Percentiles rank a stretch among this genome's conserved stretches.
Evolutionary conservation across 2,329 filamentous ascomycete genomes (phyloP).

Genomic region (Claviceps capensis): DNA sequence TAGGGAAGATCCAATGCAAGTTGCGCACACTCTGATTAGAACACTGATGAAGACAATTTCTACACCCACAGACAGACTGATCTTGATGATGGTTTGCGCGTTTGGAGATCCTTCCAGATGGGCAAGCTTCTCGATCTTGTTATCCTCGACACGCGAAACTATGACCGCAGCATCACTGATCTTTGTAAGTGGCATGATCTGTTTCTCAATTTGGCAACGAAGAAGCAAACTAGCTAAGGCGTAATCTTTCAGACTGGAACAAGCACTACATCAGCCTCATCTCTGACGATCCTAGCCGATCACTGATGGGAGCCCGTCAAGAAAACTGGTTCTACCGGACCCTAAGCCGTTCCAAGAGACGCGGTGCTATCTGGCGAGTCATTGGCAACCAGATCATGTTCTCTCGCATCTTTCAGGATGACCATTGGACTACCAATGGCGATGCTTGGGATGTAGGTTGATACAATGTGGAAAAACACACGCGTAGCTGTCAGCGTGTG

Average conservation of each 20-base stretch:
- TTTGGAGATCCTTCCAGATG: conserved; percentile 54
- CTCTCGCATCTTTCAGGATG: conserved; percentile 31
- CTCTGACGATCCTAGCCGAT: conserved; percentile 50
- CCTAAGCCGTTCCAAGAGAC: conserved; percentile 41
- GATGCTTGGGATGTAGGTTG: conserved; percentile 22
- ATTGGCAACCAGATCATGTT: conserved; percentile 62
- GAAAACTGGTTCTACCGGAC: conserved; percentile 61
- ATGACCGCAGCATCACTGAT: conserved; percentile 50
- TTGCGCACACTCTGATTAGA: background rate
- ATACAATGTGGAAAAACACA: background rate
- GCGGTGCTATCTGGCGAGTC: conserved; percentile 57
- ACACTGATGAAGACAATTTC: background rate
- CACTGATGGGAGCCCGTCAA: conserved; percentile 58
- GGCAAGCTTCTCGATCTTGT: conserved; percentile 53
- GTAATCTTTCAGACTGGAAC: conserved; percentile 30
- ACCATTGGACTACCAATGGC: conserved; percentile 17
- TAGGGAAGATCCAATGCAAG: background rate
- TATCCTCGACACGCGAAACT: conserved; percentile 56
- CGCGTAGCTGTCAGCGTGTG: background rate
- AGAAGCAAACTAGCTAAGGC: conserved; percentile 2
- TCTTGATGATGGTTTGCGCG: conserved; percentile 54
- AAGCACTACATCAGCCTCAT: conserved; percentile 47
- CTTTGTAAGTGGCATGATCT: conserved; percentile 13
- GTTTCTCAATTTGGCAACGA: background rate
- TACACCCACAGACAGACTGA: conserved; percentile 35